Evolutionary conservation across 192 early-diverging fungal genomes (phyloP).

Genomic region (Diversispora epigaea): DNA sequence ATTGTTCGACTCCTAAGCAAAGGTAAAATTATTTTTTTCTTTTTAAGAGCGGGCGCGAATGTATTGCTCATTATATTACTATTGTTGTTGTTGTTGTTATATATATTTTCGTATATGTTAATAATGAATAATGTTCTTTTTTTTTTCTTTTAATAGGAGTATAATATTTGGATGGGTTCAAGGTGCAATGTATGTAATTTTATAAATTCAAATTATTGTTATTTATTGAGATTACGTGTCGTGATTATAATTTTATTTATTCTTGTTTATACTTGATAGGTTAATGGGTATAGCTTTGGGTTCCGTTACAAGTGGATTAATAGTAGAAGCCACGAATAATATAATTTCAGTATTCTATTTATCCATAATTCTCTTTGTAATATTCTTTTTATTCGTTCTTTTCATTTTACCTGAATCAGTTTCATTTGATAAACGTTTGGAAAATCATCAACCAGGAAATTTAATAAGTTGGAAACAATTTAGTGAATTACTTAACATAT

Average conservation of each 20-base stretch:
- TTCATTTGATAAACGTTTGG: background rate
- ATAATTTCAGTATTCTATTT: slow-evolving; percentile 25
- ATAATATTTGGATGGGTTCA: slow-evolving; percentile 21
- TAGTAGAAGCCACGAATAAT: background rate
- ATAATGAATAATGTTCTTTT: background rate
- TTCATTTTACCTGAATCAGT: slow-evolving; percentile 28
- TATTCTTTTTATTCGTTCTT: slow-evolving; percentile 11
- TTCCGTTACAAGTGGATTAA: slow-evolving; percentile 3
- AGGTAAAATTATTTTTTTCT: background rate
- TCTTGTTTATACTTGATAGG: no score
- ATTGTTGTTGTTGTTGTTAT: background rate
- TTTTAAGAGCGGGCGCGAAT: no score
- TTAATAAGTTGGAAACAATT: background rate
- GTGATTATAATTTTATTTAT: no score
- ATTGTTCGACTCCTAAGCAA: slow-evolving; percentile 14
- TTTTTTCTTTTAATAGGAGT: slow-evolving; percentile 5
- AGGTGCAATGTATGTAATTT: background rate
- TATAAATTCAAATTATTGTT: no score
- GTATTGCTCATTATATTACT: no score
- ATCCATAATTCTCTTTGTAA: background rate
- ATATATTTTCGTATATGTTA: background rate
- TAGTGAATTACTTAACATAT: background rate
- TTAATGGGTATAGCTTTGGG: background rate
- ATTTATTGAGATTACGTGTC: no score
- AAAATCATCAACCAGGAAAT: background rate